Conservation (phyloP, 768 basidiomycete species). For the Lactarius vividus region DNA sequence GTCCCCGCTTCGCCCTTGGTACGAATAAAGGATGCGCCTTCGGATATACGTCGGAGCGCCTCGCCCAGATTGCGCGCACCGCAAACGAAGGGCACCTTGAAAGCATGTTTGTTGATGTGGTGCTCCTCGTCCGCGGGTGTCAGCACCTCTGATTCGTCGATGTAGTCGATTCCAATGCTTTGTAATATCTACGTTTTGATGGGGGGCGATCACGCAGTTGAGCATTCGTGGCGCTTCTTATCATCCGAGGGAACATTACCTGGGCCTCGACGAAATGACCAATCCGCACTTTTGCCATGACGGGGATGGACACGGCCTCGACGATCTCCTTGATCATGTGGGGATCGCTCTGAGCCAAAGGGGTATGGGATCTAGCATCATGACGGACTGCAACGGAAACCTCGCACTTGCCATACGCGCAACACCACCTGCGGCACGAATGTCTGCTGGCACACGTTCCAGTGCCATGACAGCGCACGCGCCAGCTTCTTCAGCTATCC, state of each 20-base stretch:
- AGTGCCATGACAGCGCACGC: slow-evolving; percentile 98
- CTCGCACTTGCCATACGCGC: slow-evolving; percentile 79
- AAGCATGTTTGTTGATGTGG: slow-evolving; percentile 95
- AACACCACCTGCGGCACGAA: slow-evolving; percentile 88
- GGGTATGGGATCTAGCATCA: slow-evolving; percentile 8
- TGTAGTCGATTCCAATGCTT: slow-evolving; percentile 93
- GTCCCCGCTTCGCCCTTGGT: slow-evolving; percentile 94
- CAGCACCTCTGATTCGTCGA: slow-evolving; percentile 92
- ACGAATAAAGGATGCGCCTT: slow-evolving; percentile 97
- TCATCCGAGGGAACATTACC: slow-evolving; percentile 39
- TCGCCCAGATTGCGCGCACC: slow-evolving; percentile 95
- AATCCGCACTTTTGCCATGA: slow-evolving; percentile 96
- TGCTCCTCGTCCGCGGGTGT: slow-evolving; percentile 95
- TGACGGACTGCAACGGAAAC: slow-evolving; percentile 1
- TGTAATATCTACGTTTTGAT: slow-evolving; percentile 70
- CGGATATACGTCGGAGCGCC: slow-evolving; percentile 92
- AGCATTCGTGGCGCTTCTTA: background rate
- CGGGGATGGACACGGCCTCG: slow-evolving; percentile 92
- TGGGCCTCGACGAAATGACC: slow-evolving; percentile 98
- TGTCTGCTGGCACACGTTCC: slow-evolving; percentile 94
- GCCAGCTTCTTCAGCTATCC: slow-evolving; percentile 95
- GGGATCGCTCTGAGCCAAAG: slow-evolving; percentile 73
- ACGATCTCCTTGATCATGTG: slow-evolving; percentile 96
- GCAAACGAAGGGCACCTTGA: slow-evolving; percentile 95
- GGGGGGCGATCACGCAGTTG: slow-evolving; percentile 1